Conservation (phyloP, 371 early-diverging fungal genomes). For the Mucor racemosus region DNA sequence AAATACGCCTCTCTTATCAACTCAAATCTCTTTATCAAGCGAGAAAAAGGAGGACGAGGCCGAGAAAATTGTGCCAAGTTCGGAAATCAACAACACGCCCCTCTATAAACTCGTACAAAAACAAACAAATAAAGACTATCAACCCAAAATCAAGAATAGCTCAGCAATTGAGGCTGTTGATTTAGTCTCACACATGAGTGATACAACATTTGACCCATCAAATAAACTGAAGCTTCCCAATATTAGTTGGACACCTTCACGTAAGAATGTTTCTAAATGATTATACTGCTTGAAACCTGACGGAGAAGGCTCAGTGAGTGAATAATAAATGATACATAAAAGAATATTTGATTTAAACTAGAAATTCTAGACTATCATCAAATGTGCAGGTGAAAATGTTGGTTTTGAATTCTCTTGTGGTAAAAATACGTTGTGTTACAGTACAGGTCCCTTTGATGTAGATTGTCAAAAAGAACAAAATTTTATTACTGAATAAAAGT, state of each 20-base stretch:
- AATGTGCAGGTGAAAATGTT: conserved; percentile 19
- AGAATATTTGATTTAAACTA: too few species aligned
- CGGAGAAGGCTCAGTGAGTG: conserved; percentile 8
- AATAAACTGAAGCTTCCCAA: conserved; percentile 9
- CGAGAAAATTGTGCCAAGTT: not conserved
- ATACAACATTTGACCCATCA: not conserved
- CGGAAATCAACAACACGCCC: not conserved
- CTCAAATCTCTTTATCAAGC: too few species aligned
- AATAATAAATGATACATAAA: too few species aligned
- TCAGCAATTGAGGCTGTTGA: not conserved
- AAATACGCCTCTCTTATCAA: not conserved
- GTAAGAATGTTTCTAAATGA: conserved; percentile 15
- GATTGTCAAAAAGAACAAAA: conserved; percentile 11
- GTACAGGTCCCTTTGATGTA: conserved; percentile 17
- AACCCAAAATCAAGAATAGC: not conserved
- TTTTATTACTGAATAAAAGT: not conserved
- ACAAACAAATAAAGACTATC: not conserved
- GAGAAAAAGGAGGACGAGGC: not conserved
- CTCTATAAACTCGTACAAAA: not conserved
- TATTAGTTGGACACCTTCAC: conserved; percentile 18
- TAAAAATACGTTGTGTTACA: conserved; percentile 8
- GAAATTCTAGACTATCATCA: not conserved
- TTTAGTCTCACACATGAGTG: not conserved
- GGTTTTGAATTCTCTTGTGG: conserved; percentile 19
- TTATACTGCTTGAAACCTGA: conserved; percentile 10